These are phyloP conservation scores for Globisporangium radiosum DNA, from an alignment of 352 stramenopile genomes.

Conservation along the genomic window DNA sequence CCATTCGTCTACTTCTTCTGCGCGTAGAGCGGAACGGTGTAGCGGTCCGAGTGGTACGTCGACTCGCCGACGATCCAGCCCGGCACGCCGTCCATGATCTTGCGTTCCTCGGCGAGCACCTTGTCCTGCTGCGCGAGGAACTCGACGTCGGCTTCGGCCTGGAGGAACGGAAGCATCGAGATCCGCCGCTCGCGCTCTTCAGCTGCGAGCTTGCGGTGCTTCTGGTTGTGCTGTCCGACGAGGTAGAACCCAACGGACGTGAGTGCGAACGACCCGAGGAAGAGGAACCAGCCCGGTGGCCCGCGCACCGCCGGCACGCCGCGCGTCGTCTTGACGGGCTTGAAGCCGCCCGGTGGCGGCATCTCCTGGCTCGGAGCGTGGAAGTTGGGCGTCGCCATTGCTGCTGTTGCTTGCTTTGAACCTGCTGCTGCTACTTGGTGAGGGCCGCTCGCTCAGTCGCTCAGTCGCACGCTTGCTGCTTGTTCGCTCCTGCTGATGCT, in stretches of 20 bases:
- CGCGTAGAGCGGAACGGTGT: conserved; percentile 70
- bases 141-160: conserved; percentile 94
- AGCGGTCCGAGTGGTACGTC: conserved; percentile 86
- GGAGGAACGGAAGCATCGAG: conserved; percentile 90
- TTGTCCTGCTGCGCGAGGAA: conserved; percentile 83
- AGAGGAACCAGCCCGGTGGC: conserved; percentile 73
- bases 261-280: conserved; percentile 64
- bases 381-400: conserved; percentile 83
- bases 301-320: conserved; percentile 58
- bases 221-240: conserved; percentile 75
- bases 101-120: conserved; percentile 85
- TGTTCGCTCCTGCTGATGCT: not conserved
- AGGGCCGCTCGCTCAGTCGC: no score
- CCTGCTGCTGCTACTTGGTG: no score
- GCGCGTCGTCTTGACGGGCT: conserved; percentile 55
- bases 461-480: no score
- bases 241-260: conserved; percentile 72
- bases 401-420: not conserved
- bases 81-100: conserved; percentile 94
- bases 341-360: conserved; percentile 74
- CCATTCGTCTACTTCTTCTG: conserved; percentile 52
- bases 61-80: conserved; percentile 88
- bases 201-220: conserved; percentile 45
- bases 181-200: conserved; percentile 92
- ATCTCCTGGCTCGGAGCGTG: conserved; percentile 73